Evolutionary conservation across 306 rosid species (phyloP).

Genomic region (Styphnolobium japonicum): DNA sequence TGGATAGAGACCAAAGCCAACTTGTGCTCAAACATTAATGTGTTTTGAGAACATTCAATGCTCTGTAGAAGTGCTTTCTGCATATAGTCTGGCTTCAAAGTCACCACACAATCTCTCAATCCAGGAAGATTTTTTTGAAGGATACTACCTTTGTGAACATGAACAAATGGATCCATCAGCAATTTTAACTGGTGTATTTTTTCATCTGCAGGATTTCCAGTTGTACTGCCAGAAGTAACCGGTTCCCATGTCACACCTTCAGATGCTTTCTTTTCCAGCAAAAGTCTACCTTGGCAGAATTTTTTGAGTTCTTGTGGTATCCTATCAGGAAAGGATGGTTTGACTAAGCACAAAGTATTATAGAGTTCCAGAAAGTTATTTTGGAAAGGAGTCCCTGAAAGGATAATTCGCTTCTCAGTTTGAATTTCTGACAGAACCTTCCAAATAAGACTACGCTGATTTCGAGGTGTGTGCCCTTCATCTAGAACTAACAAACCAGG

Average conservation of each 20-base stretch:
- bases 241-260: neutral
- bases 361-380: slow-evolving; percentile 38
- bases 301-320: slow-evolving; percentile 21
- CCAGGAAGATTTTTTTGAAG: slow-evolving; percentile 43
- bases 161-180: slow-evolving; percentile 38
- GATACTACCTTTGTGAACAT: slow-evolving; percentile 39
- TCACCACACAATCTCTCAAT: slow-evolving; percentile 35
- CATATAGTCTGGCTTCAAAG: slow-evolving; percentile 18
- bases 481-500: slow-evolving; percentile 45
- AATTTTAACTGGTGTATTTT: slow-evolving; percentile 27
- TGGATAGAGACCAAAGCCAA: slow-evolving; percentile 33
- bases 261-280: neutral
- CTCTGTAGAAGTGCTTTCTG: slow-evolving; percentile 30
- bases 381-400: slow-evolving; percentile 49
- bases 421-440: slow-evolving; percentile 16
- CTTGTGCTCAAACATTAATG: slow-evolving; percentile 20
- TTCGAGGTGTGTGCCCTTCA: slow-evolving; percentile 47
- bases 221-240: neutral
- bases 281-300: slow-evolving; percentile 28
- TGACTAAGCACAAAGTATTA: slow-evolving; percentile 28
- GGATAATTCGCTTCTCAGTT: slow-evolving; percentile 30
- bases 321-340: slow-evolving; percentile 28
- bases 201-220: neutral
- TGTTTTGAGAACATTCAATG: neutral
- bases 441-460: slow-evolving; percentile 26